phyloP scores from a whole-genome alignment of 2,329 filamentous ascomycete genomes.

The Exophiala aquamarina region DNA sequence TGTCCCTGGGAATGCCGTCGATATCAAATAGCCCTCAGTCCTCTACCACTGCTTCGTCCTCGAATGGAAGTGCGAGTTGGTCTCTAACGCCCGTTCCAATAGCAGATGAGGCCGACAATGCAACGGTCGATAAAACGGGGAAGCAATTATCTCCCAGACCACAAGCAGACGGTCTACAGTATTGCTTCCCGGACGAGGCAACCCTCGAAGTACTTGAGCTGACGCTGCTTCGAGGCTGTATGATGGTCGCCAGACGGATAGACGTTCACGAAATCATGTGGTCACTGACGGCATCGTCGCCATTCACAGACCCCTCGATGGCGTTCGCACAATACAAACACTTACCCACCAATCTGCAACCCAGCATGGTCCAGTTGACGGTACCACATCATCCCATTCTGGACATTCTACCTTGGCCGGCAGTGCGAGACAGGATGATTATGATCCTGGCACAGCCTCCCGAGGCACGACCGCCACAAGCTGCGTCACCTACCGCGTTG shows the following conservation, averaged over 20 bases:
- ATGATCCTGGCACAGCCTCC: slow-evolving; percentile 52
- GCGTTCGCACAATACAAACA: slow-evolving; percentile 33
- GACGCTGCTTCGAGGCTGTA: slow-evolving; percentile 48
- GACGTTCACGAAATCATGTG: slow-evolving; percentile 44
- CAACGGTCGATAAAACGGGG: background rate
- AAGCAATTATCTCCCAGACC: background rate
- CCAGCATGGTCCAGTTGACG: slow-evolving; percentile 50
- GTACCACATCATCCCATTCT: slow-evolving; percentile 59
- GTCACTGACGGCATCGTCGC: slow-evolving; percentile 48
- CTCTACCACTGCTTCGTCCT: slow-evolving; percentile 3
- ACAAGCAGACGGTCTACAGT: background rate
- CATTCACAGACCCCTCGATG: slow-evolving; percentile 39
- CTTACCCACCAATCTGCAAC: slow-evolving; percentile 51
- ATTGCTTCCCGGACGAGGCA: slow-evolving; percentile 48
- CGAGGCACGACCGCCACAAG: slow-evolving; percentile 47
- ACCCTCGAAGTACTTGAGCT: slow-evolving; percentile 50
- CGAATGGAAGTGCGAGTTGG: slow-evolving; percentile 7
- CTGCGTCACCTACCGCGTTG: slow-evolving; percentile 49
- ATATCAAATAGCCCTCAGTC: slow-evolving; percentile 13
- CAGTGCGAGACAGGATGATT: slow-evolving; percentile 54
- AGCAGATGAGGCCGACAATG: too few relatives aligned
- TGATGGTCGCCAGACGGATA: slow-evolving; percentile 50
- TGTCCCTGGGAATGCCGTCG: slow-evolving; percentile 6
- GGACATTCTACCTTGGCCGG: slow-evolving; percentile 60
- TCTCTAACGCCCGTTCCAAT: background rate